Conservation (phyloP, 345 rosid species). For the Sapria himalayana region DNA sequence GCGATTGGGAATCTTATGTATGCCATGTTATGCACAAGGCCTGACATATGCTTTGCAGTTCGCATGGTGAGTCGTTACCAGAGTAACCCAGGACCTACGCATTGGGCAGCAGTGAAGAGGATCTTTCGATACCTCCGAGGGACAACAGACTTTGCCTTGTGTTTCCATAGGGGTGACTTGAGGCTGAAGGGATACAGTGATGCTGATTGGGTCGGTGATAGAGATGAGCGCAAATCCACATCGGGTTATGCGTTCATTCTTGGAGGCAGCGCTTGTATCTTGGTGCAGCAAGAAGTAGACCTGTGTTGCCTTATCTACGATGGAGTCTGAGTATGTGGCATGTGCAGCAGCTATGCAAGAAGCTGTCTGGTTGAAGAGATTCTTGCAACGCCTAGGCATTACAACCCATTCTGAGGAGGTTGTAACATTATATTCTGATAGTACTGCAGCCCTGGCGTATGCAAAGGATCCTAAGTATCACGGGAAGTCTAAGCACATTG, state of each 20-base stretch:
- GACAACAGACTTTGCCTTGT: background rate
- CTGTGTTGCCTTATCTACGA: background rate
- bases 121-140: background rate
- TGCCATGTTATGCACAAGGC: too few species aligned
- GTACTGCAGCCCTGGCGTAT: background rate
- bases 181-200: background rate
- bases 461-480: too few species aligned
- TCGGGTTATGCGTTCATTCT: background rate
- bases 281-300: background rate
- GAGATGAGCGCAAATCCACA: background rate
- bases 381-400: background rate
- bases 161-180: background rate
- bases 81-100: too few species aligned
- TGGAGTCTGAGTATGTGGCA: background rate
- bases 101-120: background rate
- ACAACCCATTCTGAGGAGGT: background rate
- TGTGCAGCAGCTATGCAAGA: background rate
- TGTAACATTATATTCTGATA: background rate
- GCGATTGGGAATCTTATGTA: too few species aligned
- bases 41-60: too few species aligned
- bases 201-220: background rate
- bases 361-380: background rate
- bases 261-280: background rate
- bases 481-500: conserved; percentile 1
- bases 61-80: too few species aligned